phyloP scores from a whole-genome alignment of 805 yeast species.

The Kodamaea kakaduensis region DNA sequence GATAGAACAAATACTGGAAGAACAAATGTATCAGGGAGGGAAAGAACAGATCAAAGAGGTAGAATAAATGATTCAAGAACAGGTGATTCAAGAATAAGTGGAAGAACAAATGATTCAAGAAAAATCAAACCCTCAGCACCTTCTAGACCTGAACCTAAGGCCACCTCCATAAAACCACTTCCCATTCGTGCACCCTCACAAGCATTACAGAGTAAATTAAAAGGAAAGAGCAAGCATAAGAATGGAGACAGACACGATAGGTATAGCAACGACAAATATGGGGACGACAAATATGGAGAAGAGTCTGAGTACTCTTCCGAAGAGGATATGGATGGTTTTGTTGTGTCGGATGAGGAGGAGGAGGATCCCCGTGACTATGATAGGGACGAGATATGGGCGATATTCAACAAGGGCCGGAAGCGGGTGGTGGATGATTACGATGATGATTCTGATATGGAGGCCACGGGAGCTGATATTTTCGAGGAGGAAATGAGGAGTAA shows the following conservation, averaged over 20 bases:
- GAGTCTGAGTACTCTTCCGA: conserved; percentile 21
- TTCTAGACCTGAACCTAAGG: neutral
- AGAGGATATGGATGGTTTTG: conserved; percentile 51
- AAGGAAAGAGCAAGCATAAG: conserved; percentile 32
- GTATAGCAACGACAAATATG: conserved; percentile 13
- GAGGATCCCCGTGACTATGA: conserved; percentile 52
- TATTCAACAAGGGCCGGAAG: conserved; percentile 65
- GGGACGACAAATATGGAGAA: conserved; percentile 23
- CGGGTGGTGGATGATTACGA: conserved; percentile 42
- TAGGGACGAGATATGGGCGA: conserved; percentile 84
- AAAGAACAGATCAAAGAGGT: neutral
- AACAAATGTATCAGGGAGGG: neutral
- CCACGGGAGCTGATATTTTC: conserved; percentile 83
- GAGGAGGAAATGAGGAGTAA: conserved; percentile 76
- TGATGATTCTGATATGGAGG: conserved; percentile 80
- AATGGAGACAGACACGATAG: conserved; percentile 16
- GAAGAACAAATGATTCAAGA: neutral
- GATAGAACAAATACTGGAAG: neutral
- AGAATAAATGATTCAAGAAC: neutral
- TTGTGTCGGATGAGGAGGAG: conserved; percentile 42
- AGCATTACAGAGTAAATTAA: conserved; percentile 42
- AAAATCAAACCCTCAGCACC: neutral
- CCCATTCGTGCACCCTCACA: conserved; percentile 58
- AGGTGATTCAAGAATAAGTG: neutral
- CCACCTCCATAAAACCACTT: conserved; percentile 24